Evolutionary conservation across 2,329 filamentous ascomycete genomes (phyloP).

Genomic region (Thielaviopsis ethacetica): DNA sequence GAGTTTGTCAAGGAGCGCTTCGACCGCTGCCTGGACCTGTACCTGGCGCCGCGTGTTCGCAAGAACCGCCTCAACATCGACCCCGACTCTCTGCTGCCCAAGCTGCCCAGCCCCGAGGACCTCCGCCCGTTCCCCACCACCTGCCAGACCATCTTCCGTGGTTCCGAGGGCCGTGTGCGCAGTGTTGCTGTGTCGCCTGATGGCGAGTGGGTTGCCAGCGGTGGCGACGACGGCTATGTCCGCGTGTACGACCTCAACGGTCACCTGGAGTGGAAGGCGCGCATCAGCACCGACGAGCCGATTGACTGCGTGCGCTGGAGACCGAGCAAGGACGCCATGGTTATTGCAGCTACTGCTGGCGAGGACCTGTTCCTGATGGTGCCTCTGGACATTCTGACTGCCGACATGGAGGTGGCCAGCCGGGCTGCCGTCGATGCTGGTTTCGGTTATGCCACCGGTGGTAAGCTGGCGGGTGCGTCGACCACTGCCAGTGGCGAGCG

Average conservation of each 20-base stretch:
- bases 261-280: slow-evolving; percentile 72
- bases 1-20: slow-evolving; percentile 90
- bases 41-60: slow-evolving; percentile 79
- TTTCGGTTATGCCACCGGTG: slow-evolving; percentile 79
- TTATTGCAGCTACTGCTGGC: slow-evolving; percentile 70
- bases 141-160: slow-evolving; percentile 71
- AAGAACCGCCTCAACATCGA: slow-evolving; percentile 96
- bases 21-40: slow-evolving; percentile 86
- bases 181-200: slow-evolving; percentile 72
- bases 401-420: slow-evolving; percentile 57
- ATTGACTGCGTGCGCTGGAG: slow-evolving; percentile 84
- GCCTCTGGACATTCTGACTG: slow-evolving; percentile 54
- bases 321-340: slow-evolving; percentile 61
- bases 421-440: slow-evolving; percentile 67
- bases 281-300: slow-evolving; percentile 59
- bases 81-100: slow-evolving; percentile 78
- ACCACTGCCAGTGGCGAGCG: slow-evolving; percentile 37
- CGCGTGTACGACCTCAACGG: slow-evolving; percentile 85
- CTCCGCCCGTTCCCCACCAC: slow-evolving; percentile 88
- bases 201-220: slow-evolving; percentile 74
- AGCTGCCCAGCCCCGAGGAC: slow-evolving; percentile 83
- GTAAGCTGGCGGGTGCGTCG: slow-evolving; percentile 30
- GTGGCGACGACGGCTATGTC: slow-evolving; percentile 85
- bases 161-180: slow-evolving; percentile 77
- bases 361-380: slow-evolving; percentile 77